Base-by-base conservation (phyloP, 768 basidiomycete species). In the Suillus subluteus region DNA sequence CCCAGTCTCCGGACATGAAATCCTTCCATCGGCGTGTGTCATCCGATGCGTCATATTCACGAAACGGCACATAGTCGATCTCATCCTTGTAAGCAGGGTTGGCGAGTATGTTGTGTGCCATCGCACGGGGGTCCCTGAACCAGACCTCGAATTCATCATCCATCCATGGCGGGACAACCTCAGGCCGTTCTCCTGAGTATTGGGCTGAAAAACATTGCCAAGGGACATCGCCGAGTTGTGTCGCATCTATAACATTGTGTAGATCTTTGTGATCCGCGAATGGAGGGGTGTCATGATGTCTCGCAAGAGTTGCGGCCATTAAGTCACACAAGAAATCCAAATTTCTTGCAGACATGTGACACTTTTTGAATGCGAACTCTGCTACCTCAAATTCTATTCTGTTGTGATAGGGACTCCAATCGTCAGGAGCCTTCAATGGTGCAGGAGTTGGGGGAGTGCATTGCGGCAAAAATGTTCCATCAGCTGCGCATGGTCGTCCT, bases 181-280 rank as follows among this genome's bases (percentile, higher is more conserved):
- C 62, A 1, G 69, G 67, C 13, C 64, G 12, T 12, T 71, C 61
- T 30, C 76, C 70, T 35, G 61, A 54, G 64, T 75, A 76, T 15
- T 30, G 13, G 1, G 65, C 61, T 0, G 65, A 62, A 37, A 77
- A 74, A 9, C 67, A 69, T 38, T 78, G 37, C 80, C 79, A 80
- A 3, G 71, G 70, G 6, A 72, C 65, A 37, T 75, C 77, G 18
- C 78, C 76, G 35, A 72, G 58, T 12, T 58, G 26, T 1, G 70
- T 76, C 0, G 62, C 35, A 62, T 80, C 76, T 62, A 80, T 80
- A 0, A 73, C 66, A 0, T 66, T 37, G 38, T 72, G 70, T 1
- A 78, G 21, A 40, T 78, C 66, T 8, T 65, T 58, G 62, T 72
- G 62, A 44, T 72, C 50, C 2, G 62, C 41, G 54, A 76, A 78